Conservation (phyloP, 2,329 filamentous ascomycete species). For the Golovinomyces cichoracearum region DNA sequence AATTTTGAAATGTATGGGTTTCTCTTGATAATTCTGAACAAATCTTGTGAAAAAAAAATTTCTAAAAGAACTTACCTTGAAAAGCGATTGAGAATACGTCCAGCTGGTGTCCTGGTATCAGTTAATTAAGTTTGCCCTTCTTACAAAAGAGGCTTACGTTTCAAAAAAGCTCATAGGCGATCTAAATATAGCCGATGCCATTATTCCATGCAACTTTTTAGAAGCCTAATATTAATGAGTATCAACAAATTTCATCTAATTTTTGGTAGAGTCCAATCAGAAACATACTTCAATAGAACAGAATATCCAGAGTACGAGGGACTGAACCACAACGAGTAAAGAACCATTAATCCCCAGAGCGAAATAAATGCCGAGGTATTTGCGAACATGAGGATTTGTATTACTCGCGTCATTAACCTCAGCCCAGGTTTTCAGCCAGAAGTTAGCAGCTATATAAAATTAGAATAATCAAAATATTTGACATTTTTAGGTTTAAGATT, state of each 20-base stretch:
- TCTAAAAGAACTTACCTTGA: slow-evolving; percentile 37
- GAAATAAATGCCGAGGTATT: slow-evolving; percentile 88
- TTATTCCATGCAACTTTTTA: slow-evolving; percentile 82
- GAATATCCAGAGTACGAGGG: slow-evolving; percentile 93
- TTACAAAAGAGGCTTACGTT: slow-evolving; percentile 21
- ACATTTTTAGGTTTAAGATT: not conserved
- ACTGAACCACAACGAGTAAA: slow-evolving; percentile 66
- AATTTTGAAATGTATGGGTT: too few species aligned
- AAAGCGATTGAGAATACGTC: slow-evolving; percentile 90
- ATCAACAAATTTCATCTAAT: too few species aligned
- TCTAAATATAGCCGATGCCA: slow-evolving; percentile 92
- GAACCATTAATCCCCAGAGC: slow-evolving; percentile 75
- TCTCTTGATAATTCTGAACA: too few species aligned
- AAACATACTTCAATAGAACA: slow-evolving; percentile 73
- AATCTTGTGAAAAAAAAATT: not conserved
- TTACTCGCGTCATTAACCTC: slow-evolving; percentile 45
- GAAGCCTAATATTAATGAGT: slow-evolving; percentile 34
- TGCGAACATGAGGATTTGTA: slow-evolving; percentile 51
- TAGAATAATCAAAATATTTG: slow-evolving; percentile 3
- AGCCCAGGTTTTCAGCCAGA: slow-evolving; percentile 89
- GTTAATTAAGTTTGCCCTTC: slow-evolving; percentile 1
- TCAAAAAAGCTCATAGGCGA: slow-evolving; percentile 99
- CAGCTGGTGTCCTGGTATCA: slow-evolving; percentile 41
- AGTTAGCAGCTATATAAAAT: slow-evolving; percentile 34
- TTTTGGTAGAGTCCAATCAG: not conserved